These are phyloP conservation scores for Zea luxurians DNA, from an alignment of 176 grass and related monocot genomes.

Conservation along the genomic window DNA sequence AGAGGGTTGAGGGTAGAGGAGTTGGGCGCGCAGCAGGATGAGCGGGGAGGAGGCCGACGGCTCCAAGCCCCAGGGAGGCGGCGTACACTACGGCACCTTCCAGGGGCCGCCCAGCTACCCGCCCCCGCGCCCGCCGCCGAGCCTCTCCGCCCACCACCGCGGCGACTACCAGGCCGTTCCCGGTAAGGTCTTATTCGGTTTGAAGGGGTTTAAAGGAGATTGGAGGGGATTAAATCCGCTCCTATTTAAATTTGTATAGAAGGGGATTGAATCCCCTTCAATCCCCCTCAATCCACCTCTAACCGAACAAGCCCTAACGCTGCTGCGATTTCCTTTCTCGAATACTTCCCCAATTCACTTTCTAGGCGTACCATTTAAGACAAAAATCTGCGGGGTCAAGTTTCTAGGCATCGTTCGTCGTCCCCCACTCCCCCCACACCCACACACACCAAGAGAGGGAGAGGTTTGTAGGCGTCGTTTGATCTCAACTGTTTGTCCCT, in stretches of 20 bases:
- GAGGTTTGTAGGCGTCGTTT: not conserved
- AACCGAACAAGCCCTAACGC: no score
- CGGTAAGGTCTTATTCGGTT: no score
- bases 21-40: not conserved
- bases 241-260: no score
- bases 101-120: conserved; percentile 61
- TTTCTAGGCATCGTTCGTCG: not conserved
- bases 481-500: not conserved
- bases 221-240: no score
- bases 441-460: no score
- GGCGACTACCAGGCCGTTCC: conserved; percentile 58
- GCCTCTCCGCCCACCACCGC: conserved; percentile 45
- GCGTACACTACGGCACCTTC: conserved; percentile 67
- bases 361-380: not conserved
- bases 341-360: not conserved
- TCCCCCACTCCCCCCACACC: no score
- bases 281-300: no score
- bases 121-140: conserved; percentile 60
- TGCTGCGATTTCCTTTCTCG: not conserved
- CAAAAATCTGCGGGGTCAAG: not conserved
- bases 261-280: no score
- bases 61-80: conserved; percentile 21
- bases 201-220: no score
- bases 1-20: not conserved
- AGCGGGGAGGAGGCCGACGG: not conserved